A percentile compares a stretch with the other conserved stretches of the same genome.
phyloP scores from a whole-genome alignment of 768 basidiomycete species.

The Phaeotremella fagi region DNA sequence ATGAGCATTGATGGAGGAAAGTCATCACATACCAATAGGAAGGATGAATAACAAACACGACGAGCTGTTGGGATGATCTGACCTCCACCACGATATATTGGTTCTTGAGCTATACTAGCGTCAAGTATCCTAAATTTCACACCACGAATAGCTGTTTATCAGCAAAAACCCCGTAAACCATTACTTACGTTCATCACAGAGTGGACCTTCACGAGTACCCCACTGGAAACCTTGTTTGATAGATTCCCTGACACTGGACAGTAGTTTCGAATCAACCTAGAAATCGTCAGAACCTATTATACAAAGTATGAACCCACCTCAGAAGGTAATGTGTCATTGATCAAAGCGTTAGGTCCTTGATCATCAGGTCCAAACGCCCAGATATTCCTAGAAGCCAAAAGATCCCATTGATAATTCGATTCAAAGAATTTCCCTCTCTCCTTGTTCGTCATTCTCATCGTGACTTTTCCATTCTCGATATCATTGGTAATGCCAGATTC shows the following conservation, averaged over 20 bases:
- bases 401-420: constrained; percentile 96
- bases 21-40: constrained; percentile 74
- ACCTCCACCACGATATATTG: constrained; percentile 95
- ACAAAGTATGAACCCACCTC: constrained; percentile 56
- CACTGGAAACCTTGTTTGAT: constrained; percentile 99
- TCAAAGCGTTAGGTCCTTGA: constrained; percentile 81
- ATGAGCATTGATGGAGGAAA: neutral
- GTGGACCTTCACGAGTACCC: constrained; percentile 93
- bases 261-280: constrained; percentile 86
- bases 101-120: constrained; percentile 84
- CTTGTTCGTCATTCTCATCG: constrained; percentile 91
- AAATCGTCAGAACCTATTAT: neutral
- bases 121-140: constrained; percentile 97
- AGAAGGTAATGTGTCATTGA: constrained; percentile 94
- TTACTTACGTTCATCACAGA: constrained; percentile 95
- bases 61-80: no score
- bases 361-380: constrained; percentile 99
- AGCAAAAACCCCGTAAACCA: neutral
- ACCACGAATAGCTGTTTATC: constrained; percentile 79
- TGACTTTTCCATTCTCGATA: constrained; percentile 85
- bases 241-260: constrained; percentile 84
- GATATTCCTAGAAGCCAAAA: constrained; percentile 93
- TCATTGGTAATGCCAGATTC: constrained; percentile 95
- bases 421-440: constrained; percentile 94
- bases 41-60: constrained; percentile 97